phyloP scores from a whole-genome alignment of 148 eudicot genomes.

The Nepenthes mirabilis region DNA sequence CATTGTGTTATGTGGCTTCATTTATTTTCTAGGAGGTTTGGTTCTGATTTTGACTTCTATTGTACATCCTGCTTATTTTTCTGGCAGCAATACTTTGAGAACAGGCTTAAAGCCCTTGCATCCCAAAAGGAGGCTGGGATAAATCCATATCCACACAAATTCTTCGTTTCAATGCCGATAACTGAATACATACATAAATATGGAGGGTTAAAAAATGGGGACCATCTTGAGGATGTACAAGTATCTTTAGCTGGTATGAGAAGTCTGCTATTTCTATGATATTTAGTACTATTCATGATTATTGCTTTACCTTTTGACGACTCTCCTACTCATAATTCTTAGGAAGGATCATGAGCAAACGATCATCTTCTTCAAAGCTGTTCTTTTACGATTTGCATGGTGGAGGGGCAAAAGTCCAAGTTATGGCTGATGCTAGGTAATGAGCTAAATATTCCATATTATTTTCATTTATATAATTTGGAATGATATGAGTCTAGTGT shows the following conservation, averaged over 20 bases:
- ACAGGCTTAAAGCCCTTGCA: conserved; percentile 57
- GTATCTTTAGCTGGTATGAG: conserved; percentile 63
- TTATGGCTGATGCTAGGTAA: conserved; percentile 92
- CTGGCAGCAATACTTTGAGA: conserved; percentile 83
- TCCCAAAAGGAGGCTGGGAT: conserved; percentile 57
- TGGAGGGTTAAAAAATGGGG: conserved; percentile 47
- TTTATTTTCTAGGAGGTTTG: not conserved
- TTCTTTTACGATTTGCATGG: conserved; percentile 83
- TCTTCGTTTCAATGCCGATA: conserved; percentile 36
- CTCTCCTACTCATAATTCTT: conserved; percentile 3
- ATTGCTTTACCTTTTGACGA: not conserved
- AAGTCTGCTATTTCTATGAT: not conserved
- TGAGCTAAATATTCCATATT: not conserved
- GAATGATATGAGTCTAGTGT: no score
- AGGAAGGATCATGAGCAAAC: conserved; percentile 89
- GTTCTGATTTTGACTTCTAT: not conserved
- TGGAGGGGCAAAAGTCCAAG: conserved; percentile 74
- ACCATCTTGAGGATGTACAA: conserved; percentile 51
- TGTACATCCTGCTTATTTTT: not conserved
- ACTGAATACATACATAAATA: conserved; percentile 50
- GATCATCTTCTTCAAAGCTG: conserved; percentile 79
- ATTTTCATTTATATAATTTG: no score
- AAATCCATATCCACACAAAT: conserved; percentile 93
- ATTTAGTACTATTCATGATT: not conserved
- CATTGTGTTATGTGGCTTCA: not conserved